Evolutionary conservation across 352 stramenopile species (phyloP).

Genomic region (Phytophthora constricta): DNA sequence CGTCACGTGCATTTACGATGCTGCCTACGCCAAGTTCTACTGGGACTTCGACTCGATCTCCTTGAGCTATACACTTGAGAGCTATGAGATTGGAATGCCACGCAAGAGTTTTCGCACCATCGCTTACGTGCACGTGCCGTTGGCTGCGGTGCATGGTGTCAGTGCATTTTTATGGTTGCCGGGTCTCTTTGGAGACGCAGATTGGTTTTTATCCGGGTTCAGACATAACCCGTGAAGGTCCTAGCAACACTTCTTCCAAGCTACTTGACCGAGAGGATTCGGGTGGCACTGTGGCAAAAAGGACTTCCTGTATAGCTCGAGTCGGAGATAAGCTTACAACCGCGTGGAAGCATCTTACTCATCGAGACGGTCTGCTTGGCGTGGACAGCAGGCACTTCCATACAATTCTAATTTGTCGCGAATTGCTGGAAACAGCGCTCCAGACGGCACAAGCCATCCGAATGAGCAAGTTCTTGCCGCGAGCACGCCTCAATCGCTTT

Average conservation of each 20-base stretch:
- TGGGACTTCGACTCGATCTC: slow-evolving; percentile 15
- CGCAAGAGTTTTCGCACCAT: slow-evolving; percentile 17
- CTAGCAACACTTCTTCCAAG: too few species aligned
- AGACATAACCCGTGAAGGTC: slow-evolving; percentile 6
- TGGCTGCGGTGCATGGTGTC: slow-evolving; percentile 22
- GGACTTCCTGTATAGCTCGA: not conserved
- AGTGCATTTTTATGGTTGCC: slow-evolving; percentile 21
- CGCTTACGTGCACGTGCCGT: slow-evolving; percentile 21
- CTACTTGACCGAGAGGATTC: not conserved
- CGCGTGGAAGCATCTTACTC: not conserved
- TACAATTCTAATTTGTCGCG: slow-evolving; percentile 20
- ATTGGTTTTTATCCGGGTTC: slow-evolving; percentile 5
- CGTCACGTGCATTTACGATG: slow-evolving; percentile 1
- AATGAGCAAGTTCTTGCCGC: slow-evolving; percentile 34
- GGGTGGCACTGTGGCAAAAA: not conserved
- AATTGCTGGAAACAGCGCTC: slow-evolving; percentile 30
- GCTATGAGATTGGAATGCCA: slow-evolving; percentile 18
- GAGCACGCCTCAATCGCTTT: slow-evolving; percentile 36
- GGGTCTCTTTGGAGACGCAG: slow-evolving; percentile 6
- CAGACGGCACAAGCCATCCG: slow-evolving; percentile 29
- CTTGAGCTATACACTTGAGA: slow-evolving; percentile 16
- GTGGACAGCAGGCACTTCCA: slow-evolving; percentile 34
- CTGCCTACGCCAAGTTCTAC: slow-evolving; percentile 25
- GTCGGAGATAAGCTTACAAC: not conserved
- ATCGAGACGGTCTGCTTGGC: slow-evolving; percentile 19